Evolutionary conservation across 768 basidiomycete species (phyloP), one percentile per base, ranked within the genome.

Genomic region (Rhodotorula toruloides): DNA sequence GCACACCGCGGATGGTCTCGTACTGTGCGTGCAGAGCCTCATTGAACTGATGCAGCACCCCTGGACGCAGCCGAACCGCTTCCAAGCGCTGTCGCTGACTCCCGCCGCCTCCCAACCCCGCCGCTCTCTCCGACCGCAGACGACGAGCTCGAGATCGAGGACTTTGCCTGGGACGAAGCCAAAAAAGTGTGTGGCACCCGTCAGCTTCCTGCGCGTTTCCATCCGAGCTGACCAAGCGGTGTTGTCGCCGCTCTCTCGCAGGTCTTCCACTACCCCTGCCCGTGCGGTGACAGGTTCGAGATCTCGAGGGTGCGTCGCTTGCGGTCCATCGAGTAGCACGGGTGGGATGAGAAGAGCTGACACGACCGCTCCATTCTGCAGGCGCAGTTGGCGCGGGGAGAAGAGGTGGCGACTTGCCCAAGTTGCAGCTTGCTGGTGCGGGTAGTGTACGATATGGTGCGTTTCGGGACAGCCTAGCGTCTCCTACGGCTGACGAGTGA

Each of bases 221-320:
- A n/a, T n/a, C n/a, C n/a, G n/a, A n/a, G n/a, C n/a, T n/a, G n/a
- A n/a, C n/a, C n/a, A n/a, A n/a, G n/a, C n/a, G 21, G 34, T 27
- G 53, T 37, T 54, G 36, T 39, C 53, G 25, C 27, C n/a, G n/a
- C 37, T 4, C 36, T 21, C 37, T 12, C 21, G 4, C 53, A 54
- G 53, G 88, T 97, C 9, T 97, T 86, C 75, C 93, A 98, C 81
- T 96, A 93, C 77, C 94, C 93, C 0, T 99, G 92, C 76, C 93
- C 94, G 2, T 98, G 94, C 75, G 94, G 94, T 14, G 94, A 99
- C 79, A 86, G 93, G 47, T 99, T 98, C 79, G 94, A 98, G 78
- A 97, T 98, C 71, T 64, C 73, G n/a, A 71, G 71, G 58, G 74
- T 75, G 14, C 37, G 68, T 43, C 25, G 0, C 37, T 12, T n/a